Conservation (phyloP, 2,329 filamentous ascomycete genomes). For the Balansia obtecta region DNA sequence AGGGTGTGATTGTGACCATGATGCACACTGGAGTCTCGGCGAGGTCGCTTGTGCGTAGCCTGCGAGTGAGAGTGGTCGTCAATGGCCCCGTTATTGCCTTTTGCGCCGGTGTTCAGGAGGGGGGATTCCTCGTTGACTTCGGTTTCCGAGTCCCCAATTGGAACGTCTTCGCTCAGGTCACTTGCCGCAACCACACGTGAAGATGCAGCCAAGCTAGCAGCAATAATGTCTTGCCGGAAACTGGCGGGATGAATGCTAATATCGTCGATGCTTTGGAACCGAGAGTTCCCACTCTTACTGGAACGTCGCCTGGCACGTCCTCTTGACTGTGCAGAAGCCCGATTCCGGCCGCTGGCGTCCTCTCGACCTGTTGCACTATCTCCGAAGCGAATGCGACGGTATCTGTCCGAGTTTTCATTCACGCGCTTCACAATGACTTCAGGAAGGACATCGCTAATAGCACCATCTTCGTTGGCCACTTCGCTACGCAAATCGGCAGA, state of each 20-base stretch:
- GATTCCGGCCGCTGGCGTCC: conserved; percentile 17
- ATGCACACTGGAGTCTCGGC: conserved; percentile 46
- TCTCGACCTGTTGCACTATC: conserved; percentile 15
- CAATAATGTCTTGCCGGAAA: conserved; percentile 86
- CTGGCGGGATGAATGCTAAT: conserved; percentile 82
- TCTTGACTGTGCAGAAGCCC: conserved; percentile 20
- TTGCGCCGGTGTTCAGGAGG: conserved; percentile 24
- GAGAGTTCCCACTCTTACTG: conserved; percentile 40
- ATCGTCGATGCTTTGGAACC: conserved; percentile 53
- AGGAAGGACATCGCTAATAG: conserved; percentile 49
- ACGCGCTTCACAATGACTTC: conserved; percentile 46
- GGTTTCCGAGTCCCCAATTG: conserved; percentile 27
- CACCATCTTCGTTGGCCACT: conserved; percentile 44
- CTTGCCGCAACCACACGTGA: conserved; percentile 39
- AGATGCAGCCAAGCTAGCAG: conserved; percentile 49
- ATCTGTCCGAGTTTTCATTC: conserved; percentile 19
- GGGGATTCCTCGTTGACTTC: conserved; percentile 33
- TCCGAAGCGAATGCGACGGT: conserved; percentile 29
- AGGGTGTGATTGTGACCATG: conserved; percentile 70
- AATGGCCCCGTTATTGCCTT: conserved; percentile 19
- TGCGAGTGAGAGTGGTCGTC: conserved; percentile 13
- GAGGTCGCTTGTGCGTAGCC: conserved; percentile 14
- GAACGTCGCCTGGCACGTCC: conserved; percentile 32
- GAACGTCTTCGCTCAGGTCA: conserved; percentile 36
- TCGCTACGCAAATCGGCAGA: conserved; percentile 25